Conservation (phyloP, 345 rosid genomes). For the Aquilaria malaccensis region DNA sequence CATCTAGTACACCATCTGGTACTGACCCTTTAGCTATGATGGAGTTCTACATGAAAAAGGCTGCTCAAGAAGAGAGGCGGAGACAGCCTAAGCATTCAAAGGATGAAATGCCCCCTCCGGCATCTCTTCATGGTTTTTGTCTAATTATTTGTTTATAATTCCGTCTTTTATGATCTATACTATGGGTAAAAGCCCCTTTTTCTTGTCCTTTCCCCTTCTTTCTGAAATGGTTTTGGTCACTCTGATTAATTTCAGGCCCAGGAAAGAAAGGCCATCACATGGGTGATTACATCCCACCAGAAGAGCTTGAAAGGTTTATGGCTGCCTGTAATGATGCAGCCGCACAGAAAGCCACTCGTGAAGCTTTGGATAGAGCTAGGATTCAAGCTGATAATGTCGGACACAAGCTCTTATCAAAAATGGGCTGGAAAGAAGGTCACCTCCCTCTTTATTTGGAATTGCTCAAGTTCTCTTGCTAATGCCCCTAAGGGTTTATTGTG, state of each 20-base stretch:
- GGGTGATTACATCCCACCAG: slow-evolving; percentile 95
- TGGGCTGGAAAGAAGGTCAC: slow-evolving; percentile 99
- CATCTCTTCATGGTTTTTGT: slow-evolving; percentile 73
- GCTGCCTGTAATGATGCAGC: slow-evolving; percentile 73
- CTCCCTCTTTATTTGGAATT: slow-evolving; percentile 5
- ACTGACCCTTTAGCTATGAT: slow-evolving; percentile 95
- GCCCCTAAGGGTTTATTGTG: too few species aligned
- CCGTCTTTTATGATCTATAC: not conserved
- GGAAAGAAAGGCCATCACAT: slow-evolving; percentile 90
- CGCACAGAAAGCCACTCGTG: slow-evolving; percentile 57
- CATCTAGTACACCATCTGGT: slow-evolving; percentile 30
- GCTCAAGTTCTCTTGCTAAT: too few species aligned
- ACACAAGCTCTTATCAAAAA: slow-evolving; percentile 85
- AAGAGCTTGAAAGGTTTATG: slow-evolving; percentile 92
- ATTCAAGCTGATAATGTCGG: slow-evolving; percentile 98
- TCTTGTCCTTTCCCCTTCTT: slow-evolving; percentile 1
- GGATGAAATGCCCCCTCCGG: slow-evolving; percentile 99
- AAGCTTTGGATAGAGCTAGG: slow-evolving; percentile 69
- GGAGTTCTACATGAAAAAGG: slow-evolving; percentile 98
- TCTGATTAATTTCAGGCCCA: slow-evolving; percentile 25
- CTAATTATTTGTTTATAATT: slow-evolving; percentile 3
- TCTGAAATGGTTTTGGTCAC: not conserved
- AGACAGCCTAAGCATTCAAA: slow-evolving; percentile 92
- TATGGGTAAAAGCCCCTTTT: slow-evolving; percentile 8
- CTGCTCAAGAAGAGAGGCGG: slow-evolving; percentile 91